Conservation (phyloP, 495 filamentous ascomycete genomes). For the Immersiella caudata region DNA sequence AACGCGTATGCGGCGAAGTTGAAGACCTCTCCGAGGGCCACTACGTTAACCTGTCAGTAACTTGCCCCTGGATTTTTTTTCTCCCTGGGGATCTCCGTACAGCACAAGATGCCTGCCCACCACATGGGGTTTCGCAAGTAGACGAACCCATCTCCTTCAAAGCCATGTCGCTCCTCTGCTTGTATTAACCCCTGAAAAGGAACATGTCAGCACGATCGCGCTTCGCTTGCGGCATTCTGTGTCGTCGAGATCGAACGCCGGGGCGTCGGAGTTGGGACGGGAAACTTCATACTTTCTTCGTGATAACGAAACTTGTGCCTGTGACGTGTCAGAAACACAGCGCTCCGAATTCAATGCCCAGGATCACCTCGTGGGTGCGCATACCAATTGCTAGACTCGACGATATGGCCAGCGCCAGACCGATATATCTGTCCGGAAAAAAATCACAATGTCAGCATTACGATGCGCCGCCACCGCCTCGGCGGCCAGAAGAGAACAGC, state of each 20-base stretch:
- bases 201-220: conserved; percentile 26
- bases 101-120: conserved; percentile 90
- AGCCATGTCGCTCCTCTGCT: conserved; percentile 86
- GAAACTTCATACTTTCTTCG: conserved; percentile 70
- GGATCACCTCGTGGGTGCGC: conserved; percentile 33
- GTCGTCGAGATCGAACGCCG: background rate
- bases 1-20: conserved; percentile 99
- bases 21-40: conserved; percentile 85
- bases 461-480: conserved; percentile 17
- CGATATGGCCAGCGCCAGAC: conserved; percentile 82
- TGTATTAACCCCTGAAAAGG: conserved; percentile 77
- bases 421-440: conserved; percentile 72
- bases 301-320: conserved; percentile 93
- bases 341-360: background rate
- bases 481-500: background rate
- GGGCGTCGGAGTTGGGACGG: conserved; percentile 6
- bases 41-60: conserved; percentile 14
- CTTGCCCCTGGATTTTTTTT: conserved; percentile 16
- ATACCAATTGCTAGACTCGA: conserved; percentile 93
- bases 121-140: conserved; percentile 91
- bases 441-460: conserved; percentile 24
- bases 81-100: conserved; percentile 53
- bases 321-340: conserved; percentile 33
- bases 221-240: background rate
- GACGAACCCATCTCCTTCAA: conserved; percentile 93